Base-by-base conservation (phyloP, 768 basidiomycete genomes). In the Kondoa malvinella region DNA sequence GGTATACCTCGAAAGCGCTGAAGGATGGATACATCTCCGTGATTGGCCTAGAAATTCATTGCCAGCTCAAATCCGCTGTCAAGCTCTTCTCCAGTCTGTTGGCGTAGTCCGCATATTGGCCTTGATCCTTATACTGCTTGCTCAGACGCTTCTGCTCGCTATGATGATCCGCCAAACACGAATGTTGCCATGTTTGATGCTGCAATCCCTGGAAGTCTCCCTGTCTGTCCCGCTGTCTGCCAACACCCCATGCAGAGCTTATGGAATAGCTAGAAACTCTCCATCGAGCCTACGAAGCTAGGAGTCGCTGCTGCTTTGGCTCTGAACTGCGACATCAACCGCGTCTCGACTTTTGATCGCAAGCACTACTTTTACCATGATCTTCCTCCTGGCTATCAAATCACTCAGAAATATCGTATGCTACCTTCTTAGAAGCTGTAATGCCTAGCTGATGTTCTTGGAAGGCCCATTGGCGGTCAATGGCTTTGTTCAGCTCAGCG, bases 351-450 rank as follows among this genome's bases (percentile, higher is more conserved):
- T 0, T 97, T 97, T 73, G 95, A 97, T 77, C 81, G 95, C 71
- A 99, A 99, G 76, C 95, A 97, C 76, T 99, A 99, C 76, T 96
- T 96, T 77, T 97, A 99, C 75, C 83, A 89, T 2, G 95, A 97
- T 77, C 81, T 95, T 34, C 92, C 95, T 0, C 81, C 87, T 2
- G 94, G 94, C 0, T 97, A 92, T 77, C 95, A 99, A 78, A 94
- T 99, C 70, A 99, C 92, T 0, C 92, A 97, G 75, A 87, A 89
- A 70, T 95, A 97, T 77, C 83, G 89, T 89, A 69, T 71, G 79
- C 71, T 56, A 57, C 32, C 1, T 26, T 40, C 31, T 50, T 4
- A 4, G 32, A 21, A 27, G 25, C 26, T 34, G 14, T 4, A 12
- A 17, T 4, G 65, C 33, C 40, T n/a, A 29, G 29, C 27, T 27